Evolutionary conservation across 495 filamentous ascomycete genomes (phyloP).

Genomic region (Bacidia rubella): DNA sequence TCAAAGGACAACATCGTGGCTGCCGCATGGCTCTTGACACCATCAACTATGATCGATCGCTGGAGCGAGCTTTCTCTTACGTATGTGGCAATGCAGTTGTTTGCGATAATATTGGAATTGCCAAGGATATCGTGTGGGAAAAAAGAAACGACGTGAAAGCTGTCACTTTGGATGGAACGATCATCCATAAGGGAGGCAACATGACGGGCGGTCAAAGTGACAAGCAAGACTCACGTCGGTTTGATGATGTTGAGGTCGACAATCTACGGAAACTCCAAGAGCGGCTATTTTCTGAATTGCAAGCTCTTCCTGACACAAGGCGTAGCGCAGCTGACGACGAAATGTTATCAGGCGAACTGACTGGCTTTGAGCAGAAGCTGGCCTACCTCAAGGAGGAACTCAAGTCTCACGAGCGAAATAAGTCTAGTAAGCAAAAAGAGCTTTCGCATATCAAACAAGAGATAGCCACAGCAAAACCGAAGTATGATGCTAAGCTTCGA

Average conservation of each 20-base stretch:
- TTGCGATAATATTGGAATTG: constrained; percentile 73
- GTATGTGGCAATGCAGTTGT: constrained; percentile 93
- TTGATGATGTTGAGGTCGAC: constrained; percentile 80
- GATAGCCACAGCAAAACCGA: constrained; percentile 61
- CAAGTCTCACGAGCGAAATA: constrained; percentile 68
- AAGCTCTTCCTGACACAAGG: constrained; percentile 59
- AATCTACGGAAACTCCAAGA: constrained; percentile 59
- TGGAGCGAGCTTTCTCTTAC: constrained; percentile 86
- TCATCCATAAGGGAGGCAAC: constrained; percentile 92
- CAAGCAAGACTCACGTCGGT: constrained; percentile 62
- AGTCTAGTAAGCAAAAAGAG: constrained; percentile 75
- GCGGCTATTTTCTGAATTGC: constrained; percentile 58
- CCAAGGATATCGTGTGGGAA: constrained; percentile 80
- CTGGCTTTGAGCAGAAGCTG: constrained; percentile 68
- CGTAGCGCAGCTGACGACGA: constrained; percentile 67
- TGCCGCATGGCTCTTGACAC: constrained; percentile 90
- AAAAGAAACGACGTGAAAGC: constrained; percentile 80
- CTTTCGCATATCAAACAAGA: constrained; percentile 56
- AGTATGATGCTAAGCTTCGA: constrained; percentile 55
- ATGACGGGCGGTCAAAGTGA: constrained; percentile 89
- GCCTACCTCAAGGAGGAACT: constrained; percentile 60
- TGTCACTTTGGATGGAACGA: constrained; percentile 79
- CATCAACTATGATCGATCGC: constrained; percentile 76
- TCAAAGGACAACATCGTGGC: constrained; percentile 76
- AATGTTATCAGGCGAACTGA: constrained; percentile 61